Base-by-base conservation (phyloP, 257 asterid genomes). In the Przewalskia tangutica region DNA sequence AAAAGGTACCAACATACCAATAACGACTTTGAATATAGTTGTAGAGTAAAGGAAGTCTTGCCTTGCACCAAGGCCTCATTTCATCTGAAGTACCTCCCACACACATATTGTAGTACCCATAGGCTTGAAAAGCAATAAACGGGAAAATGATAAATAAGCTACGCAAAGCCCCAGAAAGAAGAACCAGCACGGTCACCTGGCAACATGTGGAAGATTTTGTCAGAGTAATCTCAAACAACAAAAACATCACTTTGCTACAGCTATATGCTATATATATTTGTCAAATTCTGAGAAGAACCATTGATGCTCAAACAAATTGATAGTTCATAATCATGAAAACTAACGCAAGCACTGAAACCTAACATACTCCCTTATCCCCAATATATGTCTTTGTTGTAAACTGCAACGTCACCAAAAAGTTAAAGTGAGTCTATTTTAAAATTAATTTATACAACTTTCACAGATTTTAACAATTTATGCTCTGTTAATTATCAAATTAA, bases 21-120 rank as follows among this genome's bases (percentile, higher is more conserved):
- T 95, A 95, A 85, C 88, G 97, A 88, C 95, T 90, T 84, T 95
- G 98, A 88, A 95, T 94, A 87, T 89, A 94, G 90, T 85, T 93
- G 91, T 95, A 95, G 86, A 92, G 93, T 80, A 94, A 88, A 85
- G 98, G 99, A 88, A 90, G 91, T 88, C 91, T 89, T 87, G 94
- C 92, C 88, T 89, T 92, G 97, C 98, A 94, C 98, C 99, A 95
- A 54, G 97, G 97, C 82, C 97, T 94, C 90, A 88, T 60, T 84
- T 89, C 90, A 89, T 85, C 91, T n/a, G 81, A 82, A 63, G 86
- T 75, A 48, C 81, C 88, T 84, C 92, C 90, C 83, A 65, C 38
- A 84, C 98, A 95, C 65, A 94, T 83, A 86, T 94, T 95, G 84
- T 81, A 81, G 88, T 90, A 93, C 32, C 98, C 98, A 86, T 88